These are phyloP conservation scores for Acanthochlamys bracteata DNA, from an alignment of 106 monocot genomes.

Conservation along the genomic window DNA sequence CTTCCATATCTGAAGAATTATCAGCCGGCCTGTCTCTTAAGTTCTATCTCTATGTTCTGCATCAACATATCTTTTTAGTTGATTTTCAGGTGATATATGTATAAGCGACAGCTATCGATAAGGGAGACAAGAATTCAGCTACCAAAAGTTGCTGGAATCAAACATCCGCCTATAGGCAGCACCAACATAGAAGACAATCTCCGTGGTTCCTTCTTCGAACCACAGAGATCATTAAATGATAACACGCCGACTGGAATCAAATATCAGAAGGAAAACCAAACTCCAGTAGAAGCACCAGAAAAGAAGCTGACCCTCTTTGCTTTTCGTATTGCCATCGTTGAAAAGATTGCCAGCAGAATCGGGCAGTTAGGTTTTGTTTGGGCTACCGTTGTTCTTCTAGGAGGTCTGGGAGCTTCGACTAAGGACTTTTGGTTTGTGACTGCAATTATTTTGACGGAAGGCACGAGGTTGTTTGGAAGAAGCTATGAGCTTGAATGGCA, in stretches of 20 bases:
- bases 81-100: no score
- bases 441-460: conserved; percentile 36
- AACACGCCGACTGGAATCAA: not conserved
- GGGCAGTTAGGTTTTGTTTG: conserved; percentile 47
- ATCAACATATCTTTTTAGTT: no score
- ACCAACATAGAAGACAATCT: not conserved
- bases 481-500: conserved; percentile 56
- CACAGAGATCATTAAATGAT: not conserved
- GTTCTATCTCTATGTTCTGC: no score
- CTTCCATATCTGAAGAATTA: no score
- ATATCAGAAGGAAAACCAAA: not conserved
- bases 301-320: conserved; percentile 22
- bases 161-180: not conserved
- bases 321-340: conserved; percentile 8
- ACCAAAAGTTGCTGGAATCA: not conserved
- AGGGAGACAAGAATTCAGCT: not conserved
- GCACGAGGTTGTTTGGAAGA: conserved; percentile 43
- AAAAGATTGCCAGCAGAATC: conserved; percentile 20
- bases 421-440: conserved; percentile 47
- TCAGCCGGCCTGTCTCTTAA: no score
- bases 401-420: conserved; percentile 26
- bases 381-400: conserved; percentile 62
- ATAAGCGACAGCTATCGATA: not conserved
- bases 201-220: not conserved
- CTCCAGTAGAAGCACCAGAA: conserved; percentile 1